A percentile compares a stretch with the other conserved stretches of the same genome.
phyloP scores from a whole-genome alignment of 164 flowering plant species.

The Macadamia integrifolia region DNA sequence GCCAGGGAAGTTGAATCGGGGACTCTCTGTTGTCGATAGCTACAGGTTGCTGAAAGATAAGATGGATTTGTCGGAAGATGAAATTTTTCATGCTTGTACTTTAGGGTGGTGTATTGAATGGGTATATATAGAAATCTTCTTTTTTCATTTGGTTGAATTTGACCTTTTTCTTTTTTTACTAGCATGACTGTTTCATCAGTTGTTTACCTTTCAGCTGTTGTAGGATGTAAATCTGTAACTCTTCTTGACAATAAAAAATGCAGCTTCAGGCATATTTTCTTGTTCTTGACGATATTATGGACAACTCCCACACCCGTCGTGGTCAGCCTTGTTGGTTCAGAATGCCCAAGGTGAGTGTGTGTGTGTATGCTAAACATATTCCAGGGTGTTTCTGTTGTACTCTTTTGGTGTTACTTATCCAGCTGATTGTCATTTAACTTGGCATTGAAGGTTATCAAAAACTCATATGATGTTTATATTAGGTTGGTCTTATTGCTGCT shows the following conservation, averaged over 20 bases:
- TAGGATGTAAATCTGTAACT: slow-evolving; percentile 7
- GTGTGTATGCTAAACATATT: background rate
- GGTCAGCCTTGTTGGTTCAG: slow-evolving; percentile 95
- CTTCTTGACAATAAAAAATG: slow-evolving; percentile 12
- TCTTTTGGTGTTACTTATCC: background rate
- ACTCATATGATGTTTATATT: slow-evolving; percentile 9
- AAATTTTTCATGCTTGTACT: slow-evolving; percentile 58
- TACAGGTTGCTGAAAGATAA: slow-evolving; percentile 70
- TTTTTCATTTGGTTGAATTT: background rate
- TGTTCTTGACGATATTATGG: slow-evolving; percentile 97
- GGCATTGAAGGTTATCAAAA: background rate
- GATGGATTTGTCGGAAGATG: slow-evolving; percentile 58
- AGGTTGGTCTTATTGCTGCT: slow-evolving; percentile 91
- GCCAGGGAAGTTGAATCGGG: slow-evolving; percentile 88
- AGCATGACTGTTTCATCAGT: slow-evolving; percentile 1
- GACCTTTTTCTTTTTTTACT: background rate
- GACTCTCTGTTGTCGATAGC: slow-evolving; percentile 91
- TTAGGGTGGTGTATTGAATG: slow-evolving; percentile 99
- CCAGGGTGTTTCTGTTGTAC: slow-evolving; percentile 1
- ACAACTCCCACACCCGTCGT: slow-evolving; percentile 75
- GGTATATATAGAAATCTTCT: slow-evolving; percentile 36
- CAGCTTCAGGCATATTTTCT: slow-evolving; percentile 98
- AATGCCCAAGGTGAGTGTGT: slow-evolving; percentile 63
- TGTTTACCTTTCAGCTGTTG: slow-evolving; percentile 1
- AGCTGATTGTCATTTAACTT: background rate